Percentiles rank a stretch among this genome's conserved stretches.
Evolutionary conservation across 2,329 filamentous ascomycete genomes (phyloP).

Genomic region (Ceratocystis destructans): DNA sequence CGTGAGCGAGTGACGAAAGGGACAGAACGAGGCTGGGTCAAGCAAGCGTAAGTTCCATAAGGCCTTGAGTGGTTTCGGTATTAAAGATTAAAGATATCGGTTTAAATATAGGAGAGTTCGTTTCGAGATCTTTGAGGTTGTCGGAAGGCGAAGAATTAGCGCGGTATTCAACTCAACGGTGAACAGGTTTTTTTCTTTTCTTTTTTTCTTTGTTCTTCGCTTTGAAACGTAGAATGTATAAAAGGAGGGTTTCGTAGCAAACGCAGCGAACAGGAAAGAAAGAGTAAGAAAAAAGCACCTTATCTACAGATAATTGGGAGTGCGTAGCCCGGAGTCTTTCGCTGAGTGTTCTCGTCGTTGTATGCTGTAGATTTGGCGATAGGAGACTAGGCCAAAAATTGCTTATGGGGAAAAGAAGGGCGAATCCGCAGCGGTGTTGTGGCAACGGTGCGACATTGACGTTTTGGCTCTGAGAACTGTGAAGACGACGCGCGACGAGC

Average conservation of each 20-base stretch:
- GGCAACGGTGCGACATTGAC: slow-evolving; percentile 2
- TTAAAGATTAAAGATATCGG: neutral
- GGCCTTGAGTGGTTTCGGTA: no score
- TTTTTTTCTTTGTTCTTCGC: neutral
- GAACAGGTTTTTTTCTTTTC: neutral
- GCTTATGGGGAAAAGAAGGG: neutral
- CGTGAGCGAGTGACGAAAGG: neutral
- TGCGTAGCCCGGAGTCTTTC: neutral
- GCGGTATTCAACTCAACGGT: neutral
- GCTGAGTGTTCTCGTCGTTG: neutral
- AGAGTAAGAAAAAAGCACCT: neutral
- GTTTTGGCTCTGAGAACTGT: neutral
- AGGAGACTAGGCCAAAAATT: neutral
- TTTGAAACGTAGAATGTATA: neutral
- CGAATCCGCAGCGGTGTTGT: neutral
- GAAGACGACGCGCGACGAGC: neutral
- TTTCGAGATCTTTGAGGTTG: neutral
- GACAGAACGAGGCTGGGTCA: neutral
- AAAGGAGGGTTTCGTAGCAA: neutral
- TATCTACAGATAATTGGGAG: no score
- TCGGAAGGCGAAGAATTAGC: neutral
- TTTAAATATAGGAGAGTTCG: neutral
- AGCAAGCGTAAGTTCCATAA: neutral
- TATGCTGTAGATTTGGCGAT: neutral
- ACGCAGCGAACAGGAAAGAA: neutral